phyloP scores from a whole-genome alignment of 2,329 filamentous ascomycete genomes.

The Fusarium heterosporum region DNA sequence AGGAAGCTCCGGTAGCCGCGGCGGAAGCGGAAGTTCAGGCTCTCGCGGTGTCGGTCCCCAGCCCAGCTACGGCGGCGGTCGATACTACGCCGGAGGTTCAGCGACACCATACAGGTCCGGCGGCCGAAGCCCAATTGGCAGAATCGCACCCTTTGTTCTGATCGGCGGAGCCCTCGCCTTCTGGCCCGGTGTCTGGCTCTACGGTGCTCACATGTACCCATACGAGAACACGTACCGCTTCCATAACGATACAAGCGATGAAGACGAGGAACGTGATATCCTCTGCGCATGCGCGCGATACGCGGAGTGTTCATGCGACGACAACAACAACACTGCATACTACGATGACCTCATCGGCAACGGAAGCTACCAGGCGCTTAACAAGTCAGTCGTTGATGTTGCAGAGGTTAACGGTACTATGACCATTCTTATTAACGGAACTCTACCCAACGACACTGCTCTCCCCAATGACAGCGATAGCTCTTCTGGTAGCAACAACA shows the following conservation, averaged over 20 bases:
- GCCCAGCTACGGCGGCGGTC: slow-evolving; percentile 70
- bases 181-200: slow-evolving; percentile 75
- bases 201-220: slow-evolving; percentile 71
- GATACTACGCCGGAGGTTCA: slow-evolving; percentile 76
- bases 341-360: slow-evolving; percentile 73
- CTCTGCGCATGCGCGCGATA: slow-evolving; percentile 64
- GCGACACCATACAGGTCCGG: slow-evolving; percentile 70
- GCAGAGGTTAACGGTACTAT: slow-evolving; percentile 69
- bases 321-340: slow-evolving; percentile 70
- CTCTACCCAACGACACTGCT: slow-evolving; percentile 77
- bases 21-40: slow-evolving; percentile 31
- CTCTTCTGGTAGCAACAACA: neutral
- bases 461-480: slow-evolving; percentile 46
- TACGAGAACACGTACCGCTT: slow-evolving; percentile 57
- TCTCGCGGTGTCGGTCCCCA: slow-evolving; percentile 70
- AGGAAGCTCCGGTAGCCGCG: slow-evolving; percentile 4
- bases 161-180: slow-evolving; percentile 63
- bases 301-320: slow-evolving; percentile 73
- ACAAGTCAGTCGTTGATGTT: slow-evolving; percentile 72
- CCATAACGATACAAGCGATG: slow-evolving; percentile 62
- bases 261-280: slow-evolving; percentile 52
- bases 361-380: slow-evolving; percentile 68
- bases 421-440: slow-evolving; percentile 80
- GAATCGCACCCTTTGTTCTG: slow-evolving; percentile 63
- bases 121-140: slow-evolving; percentile 61